These are phyloP conservation scores for Linanthus parryae DNA, from an alignment of 148 eudicot genomes.

Conservation along the genomic window DNA sequence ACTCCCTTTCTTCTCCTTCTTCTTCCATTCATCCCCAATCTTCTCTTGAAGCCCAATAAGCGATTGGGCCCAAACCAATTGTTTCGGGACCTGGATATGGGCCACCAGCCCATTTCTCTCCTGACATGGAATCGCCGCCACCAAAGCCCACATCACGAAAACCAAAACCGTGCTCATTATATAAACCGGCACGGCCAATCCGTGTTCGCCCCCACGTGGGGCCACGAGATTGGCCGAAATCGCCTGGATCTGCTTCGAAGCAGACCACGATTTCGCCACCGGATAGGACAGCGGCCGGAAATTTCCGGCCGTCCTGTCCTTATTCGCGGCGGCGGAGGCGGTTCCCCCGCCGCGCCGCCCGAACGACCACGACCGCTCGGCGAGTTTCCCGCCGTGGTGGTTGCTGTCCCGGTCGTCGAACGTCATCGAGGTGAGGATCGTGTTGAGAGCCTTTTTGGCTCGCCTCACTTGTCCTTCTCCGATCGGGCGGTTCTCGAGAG, in stretches of 20 bases:
- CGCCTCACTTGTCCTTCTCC: slow-evolving; percentile 78
- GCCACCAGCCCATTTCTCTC: slow-evolving; percentile 62
- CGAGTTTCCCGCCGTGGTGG: slow-evolving; percentile 33
- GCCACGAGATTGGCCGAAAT: slow-evolving; percentile 60
- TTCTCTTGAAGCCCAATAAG: slow-evolving; percentile 65
- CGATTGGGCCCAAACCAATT: slow-evolving; percentile 57
- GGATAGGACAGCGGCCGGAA: slow-evolving; percentile 59
- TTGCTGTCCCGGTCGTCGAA: slow-evolving; percentile 56
- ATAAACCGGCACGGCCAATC: slow-evolving; percentile 57
- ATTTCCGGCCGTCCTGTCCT: slow-evolving; percentile 35
- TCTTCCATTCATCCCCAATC: slow-evolving; percentile 90
- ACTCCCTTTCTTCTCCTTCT: slow-evolving; percentile 76
- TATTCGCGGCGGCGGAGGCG: slow-evolving; percentile 14
- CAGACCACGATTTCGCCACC: slow-evolving; percentile 83
- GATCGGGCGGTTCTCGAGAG: slow-evolving; percentile 50
- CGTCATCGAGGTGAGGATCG: slow-evolving; percentile 49
- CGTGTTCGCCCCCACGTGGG: slow-evolving; percentile 74
- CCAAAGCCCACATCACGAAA: slow-evolving; percentile 80
- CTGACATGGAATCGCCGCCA: slow-evolving; percentile 85
- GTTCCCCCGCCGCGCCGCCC: slow-evolving; percentile 48
- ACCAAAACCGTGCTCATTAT: slow-evolving; percentile 59
- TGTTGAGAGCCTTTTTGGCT: slow-evolving; percentile 56
- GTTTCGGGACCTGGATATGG: slow-evolving; percentile 59
- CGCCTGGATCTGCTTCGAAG: slow-evolving; percentile 73
- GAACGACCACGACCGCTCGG: slow-evolving; percentile 75